A percentile compares a stretch with the other conserved stretches of the same genome.
phyloP scores from a whole-genome alignment of 441 rosid genomes.

The Croton laevigatus region DNA sequence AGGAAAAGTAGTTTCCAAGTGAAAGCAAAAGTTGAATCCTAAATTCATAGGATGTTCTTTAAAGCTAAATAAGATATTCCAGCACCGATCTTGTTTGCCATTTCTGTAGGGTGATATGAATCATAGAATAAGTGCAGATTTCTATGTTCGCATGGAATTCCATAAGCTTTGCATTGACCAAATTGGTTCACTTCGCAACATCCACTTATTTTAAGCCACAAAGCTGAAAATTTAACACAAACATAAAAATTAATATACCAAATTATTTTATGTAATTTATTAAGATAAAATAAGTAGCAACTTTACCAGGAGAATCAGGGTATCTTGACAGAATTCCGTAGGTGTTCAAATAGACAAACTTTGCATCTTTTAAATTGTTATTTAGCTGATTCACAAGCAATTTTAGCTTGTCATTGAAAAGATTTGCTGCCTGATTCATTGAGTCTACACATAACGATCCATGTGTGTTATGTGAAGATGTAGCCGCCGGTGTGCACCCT shows the following conservation, averaged over 20 bases:
- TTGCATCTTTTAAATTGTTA: slow-evolving; percentile 36
- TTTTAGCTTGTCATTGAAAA: slow-evolving; percentile 42
- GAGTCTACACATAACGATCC: slow-evolving; percentile 35
- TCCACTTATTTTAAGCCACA: slow-evolving; percentile 30
- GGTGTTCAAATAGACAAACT: slow-evolving; percentile 38
- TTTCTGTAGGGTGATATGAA: slow-evolving; percentile 55
- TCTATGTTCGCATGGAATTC: slow-evolving; percentile 37
- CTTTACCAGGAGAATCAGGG: slow-evolving; percentile 14
- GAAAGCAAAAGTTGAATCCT: too few relatives aligned
- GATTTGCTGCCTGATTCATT: slow-evolving; percentile 38
- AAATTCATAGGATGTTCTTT: slow-evolving; percentile 7
- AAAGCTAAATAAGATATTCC: slow-evolving; percentile 25
- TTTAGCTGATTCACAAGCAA: slow-evolving; percentile 43
- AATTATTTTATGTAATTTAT: too few relatives aligned
- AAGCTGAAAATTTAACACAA: slow-evolving; percentile 24
- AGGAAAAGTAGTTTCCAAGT: too few relatives aligned
- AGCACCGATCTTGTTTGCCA: slow-evolving; percentile 30
- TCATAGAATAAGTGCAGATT: slow-evolving; percentile 44
- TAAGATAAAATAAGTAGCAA: not conserved
- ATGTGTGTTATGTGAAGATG: slow-evolving; percentile 12
- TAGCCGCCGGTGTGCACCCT: slow-evolving; percentile 53
- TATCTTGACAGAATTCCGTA: not conserved
- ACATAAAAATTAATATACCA: not conserved
- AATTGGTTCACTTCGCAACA: slow-evolving; percentile 48
- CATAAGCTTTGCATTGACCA: slow-evolving; percentile 38